phyloP scores from a whole-genome alignment of 2,329 filamentous ascomycete species.

The Arthrobotrys sinensis region DNA sequence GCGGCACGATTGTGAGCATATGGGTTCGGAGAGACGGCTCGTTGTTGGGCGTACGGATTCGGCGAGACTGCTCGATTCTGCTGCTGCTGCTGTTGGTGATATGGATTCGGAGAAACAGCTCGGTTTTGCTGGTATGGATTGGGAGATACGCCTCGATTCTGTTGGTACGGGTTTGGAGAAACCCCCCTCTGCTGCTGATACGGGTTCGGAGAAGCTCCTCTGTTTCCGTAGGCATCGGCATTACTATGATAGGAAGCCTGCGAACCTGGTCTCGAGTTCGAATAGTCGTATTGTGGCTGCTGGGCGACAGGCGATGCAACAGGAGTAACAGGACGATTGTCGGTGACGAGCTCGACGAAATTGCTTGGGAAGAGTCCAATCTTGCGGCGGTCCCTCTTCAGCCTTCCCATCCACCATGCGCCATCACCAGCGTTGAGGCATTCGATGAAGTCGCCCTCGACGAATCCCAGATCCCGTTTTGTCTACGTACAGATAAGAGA shows the following conservation, averaged over 20 bases:
- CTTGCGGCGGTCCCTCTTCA: conserved; percentile 89
- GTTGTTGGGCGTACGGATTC: conserved; percentile 61
- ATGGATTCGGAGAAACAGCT: conserved; percentile 61
- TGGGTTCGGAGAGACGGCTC: conserved; percentile 66
- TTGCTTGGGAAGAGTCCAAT: conserved; percentile 97
- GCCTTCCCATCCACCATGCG: conserved; percentile 96
- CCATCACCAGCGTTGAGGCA: conserved; percentile 97
- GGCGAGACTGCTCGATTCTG: conserved; percentile 66
- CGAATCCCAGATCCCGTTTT: conserved; percentile 94
- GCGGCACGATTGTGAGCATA: conserved; percentile 53
- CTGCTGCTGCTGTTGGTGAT: conserved; percentile 29
- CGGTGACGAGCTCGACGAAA: conserved; percentile 91
- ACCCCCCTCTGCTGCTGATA: conserved; percentile 54
- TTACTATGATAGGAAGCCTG: conserved; percentile 62
- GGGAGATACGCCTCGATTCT: conserved; percentile 64
- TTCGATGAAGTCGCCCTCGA: conserved; percentile 98
- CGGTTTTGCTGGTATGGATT: conserved; percentile 61
- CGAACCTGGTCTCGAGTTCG: conserved; percentile 67
- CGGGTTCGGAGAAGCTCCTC: conserved; percentile 68
- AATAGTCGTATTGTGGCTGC: conserved; percentile 61
- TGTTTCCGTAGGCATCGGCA: conserved; percentile 67
- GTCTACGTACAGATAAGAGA: conserved; percentile 71
- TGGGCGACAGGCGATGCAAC: conserved; percentile 64
- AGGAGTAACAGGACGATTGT: conserved; percentile 79
- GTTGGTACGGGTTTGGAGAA: conserved; percentile 48